These are phyloP conservation scores for Blastosporella zonata DNA, from an alignment of 1,284 basidiomycete genomes.

Conservation along the genomic window DNA sequence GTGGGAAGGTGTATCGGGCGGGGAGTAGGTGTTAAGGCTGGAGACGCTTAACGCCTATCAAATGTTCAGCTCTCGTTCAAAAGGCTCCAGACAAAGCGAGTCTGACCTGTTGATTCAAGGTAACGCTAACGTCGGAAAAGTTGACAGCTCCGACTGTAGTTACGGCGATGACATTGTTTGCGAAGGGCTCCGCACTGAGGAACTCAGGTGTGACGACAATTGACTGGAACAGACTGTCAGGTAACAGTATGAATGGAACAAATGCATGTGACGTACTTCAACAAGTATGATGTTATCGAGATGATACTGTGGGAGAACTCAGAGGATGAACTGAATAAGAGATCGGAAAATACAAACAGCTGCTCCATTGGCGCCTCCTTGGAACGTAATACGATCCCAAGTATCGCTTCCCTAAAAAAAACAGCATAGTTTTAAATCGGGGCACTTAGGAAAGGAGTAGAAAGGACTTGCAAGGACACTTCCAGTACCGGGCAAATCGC, in stretches of 20 bases:
- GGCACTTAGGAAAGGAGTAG: not conserved
- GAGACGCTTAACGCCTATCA: constrained; percentile 32
- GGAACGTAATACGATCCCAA: constrained; percentile 49
- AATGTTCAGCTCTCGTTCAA: not conserved
- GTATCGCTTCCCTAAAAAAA: constrained; percentile 31
- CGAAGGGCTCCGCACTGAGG: constrained; percentile 47
- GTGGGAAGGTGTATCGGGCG: constrained; percentile 41
- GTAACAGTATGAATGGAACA: not conserved
- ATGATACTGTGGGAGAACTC: constrained; percentile 34
- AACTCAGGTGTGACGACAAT: constrained; percentile 44
- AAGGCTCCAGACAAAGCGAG: not conserved
- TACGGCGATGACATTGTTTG: constrained; percentile 42
- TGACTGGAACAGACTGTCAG: constrained; percentile 20
- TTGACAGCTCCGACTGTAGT: constrained; percentile 45
- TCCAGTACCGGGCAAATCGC: constrained; percentile 39
- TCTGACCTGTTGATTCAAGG: constrained; percentile 37
- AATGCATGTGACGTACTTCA: constrained; percentile 25
- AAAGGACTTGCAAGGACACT: constrained; percentile 29
- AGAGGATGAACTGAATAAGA: not conserved
- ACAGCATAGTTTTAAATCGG: not conserved
- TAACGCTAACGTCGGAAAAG: constrained; percentile 34
- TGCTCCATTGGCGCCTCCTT: constrained; percentile 44
- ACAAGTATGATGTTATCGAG: constrained; percentile 47
- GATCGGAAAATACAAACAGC: constrained; percentile 27
- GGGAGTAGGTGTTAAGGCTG: constrained; percentile 34